Conservation (phyloP, 2,329 filamentous ascomycete genomes). For the Hirsutella thompsonii region DNA sequence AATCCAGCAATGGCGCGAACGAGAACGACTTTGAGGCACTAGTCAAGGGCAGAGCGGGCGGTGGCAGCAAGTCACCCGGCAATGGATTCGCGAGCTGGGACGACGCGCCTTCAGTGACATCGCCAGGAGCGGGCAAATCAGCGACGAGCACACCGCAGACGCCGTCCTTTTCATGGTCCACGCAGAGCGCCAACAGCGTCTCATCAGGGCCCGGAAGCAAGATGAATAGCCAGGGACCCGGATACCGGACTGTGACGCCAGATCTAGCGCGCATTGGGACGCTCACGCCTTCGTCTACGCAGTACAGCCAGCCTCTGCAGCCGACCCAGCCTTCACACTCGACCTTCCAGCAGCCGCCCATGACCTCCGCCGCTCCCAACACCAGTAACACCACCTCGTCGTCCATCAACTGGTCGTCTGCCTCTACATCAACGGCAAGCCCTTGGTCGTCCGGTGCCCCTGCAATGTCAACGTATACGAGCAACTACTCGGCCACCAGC, state of each 20-base stretch:
- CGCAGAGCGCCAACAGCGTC: conserved; percentile 31
- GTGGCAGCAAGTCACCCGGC: conserved; percentile 22
- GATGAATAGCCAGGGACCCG: conserved; percentile 19
- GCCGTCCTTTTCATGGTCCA: conserved; percentile 52
- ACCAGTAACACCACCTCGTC: conserved; percentile 11
- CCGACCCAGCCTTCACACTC: conserved; percentile 21
- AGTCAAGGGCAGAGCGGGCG: conserved; percentile 53
- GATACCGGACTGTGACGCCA: conserved; percentile 45
- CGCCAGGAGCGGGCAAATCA: conserved; percentile 19
- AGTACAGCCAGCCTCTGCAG: conserved; percentile 49
- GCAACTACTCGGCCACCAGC: conserved; percentile 13
- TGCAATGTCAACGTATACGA: conserved; percentile 8
- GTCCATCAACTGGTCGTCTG: conserved; percentile 38
- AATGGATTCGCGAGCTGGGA: conserved; percentile 38
- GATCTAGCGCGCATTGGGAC: conserved; percentile 42
- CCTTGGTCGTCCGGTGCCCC: conserved; percentile 29
- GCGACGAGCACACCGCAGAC: conserved; percentile 26
- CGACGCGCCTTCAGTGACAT: conserved; percentile 19
- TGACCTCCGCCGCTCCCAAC: conserved; percentile 3
- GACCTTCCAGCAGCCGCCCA: conserved; percentile 13
- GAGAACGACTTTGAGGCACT: conserved; percentile 78
- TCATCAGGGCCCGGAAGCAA: conserved; percentile 15
- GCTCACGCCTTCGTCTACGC: conserved; percentile 45
- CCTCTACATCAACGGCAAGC: conserved; percentile 25
- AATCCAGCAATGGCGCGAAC: conserved; percentile 35